phyloP scores from a whole-genome alignment of 2,329 filamentous ascomycete genomes.

The Ophiostoma tasmaniense region DNA sequence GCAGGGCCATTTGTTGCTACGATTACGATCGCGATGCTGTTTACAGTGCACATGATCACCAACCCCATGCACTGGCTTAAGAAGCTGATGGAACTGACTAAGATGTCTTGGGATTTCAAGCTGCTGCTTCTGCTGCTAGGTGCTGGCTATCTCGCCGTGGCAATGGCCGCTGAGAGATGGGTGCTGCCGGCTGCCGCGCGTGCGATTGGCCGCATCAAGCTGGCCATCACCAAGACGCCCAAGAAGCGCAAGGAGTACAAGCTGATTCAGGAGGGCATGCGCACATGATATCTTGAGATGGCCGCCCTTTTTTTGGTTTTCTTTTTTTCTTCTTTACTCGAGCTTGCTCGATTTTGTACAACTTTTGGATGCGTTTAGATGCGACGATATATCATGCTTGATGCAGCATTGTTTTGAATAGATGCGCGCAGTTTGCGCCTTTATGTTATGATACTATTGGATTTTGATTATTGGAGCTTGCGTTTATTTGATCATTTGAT shows the following conservation, averaged over 20 bases:
- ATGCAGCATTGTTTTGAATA: not conserved
- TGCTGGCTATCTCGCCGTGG: conserved; percentile 55
- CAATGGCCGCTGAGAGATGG: conserved; percentile 64
- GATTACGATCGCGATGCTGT: conserved; percentile 56
- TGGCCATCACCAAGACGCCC: conserved; percentile 45
- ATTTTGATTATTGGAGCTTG: not conserved
- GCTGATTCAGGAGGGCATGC: conserved; percentile 62
- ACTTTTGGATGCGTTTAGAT: not conserved
- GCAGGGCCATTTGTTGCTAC: conserved; percentile 76
- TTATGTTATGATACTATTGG: not conserved
- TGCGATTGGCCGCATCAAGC: conserved; percentile 53
- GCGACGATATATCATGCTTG: not conserved
- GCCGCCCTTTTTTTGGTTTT: not conserved
- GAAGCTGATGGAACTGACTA: conserved; percentile 76
- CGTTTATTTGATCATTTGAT: not conserved
- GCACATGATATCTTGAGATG: conserved; percentile 12
- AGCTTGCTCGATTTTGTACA: not conserved
- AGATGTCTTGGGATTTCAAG: conserved; percentile 64
- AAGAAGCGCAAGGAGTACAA: conserved; percentile 90
- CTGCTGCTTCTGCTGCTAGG: conserved; percentile 64
- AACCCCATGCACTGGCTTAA: conserved; percentile 61
- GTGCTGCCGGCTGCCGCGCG: conserved; percentile 63
- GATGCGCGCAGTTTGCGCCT: not conserved
- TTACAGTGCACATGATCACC: conserved; percentile 74
- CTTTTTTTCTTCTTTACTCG: not conserved